phyloP scores from a whole-genome alignment of 306 rosid genomes.

The Gleditsia sinensis region DNA sequence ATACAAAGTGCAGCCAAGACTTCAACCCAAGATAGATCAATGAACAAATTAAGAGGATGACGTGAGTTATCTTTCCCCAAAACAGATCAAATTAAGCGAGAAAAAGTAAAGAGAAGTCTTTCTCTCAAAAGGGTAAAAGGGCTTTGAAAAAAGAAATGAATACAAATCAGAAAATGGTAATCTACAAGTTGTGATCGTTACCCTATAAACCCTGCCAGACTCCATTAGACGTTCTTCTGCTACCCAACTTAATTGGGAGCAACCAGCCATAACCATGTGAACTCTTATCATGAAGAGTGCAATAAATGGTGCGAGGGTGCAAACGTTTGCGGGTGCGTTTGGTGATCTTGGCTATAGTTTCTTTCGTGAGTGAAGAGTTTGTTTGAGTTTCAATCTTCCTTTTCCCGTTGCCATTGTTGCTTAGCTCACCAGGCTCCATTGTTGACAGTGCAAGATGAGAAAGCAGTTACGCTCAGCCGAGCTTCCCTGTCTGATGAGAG shows the following conservation, averaged over 20 bases:
- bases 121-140: no score
- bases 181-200: not conserved
- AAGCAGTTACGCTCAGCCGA: not conserved
- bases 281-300: not conserved
- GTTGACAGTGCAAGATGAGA: no score
- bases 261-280: conserved; percentile 2
- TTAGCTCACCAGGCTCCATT: not conserved
- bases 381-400: not conserved
- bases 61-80: no score
- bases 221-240: conserved; percentile 23
- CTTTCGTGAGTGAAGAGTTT: not conserved
- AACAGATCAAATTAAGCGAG: no score
- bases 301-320: not conserved
- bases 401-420: not conserved
- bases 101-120: no score
- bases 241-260: conserved; percentile 26
- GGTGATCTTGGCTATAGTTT: not conserved
- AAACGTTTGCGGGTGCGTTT: not conserved
- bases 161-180: not conserved
- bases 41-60: no score
- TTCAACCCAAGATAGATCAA: not conserved
- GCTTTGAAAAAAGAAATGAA: not conserved
- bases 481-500: no score
- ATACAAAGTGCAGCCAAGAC: not conserved
- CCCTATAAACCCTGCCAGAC: conserved; percentile 28